Base-by-base conservation (phyloP, 2,329 filamentous ascomycete species). In the Fusarium zealandicum region DNA sequence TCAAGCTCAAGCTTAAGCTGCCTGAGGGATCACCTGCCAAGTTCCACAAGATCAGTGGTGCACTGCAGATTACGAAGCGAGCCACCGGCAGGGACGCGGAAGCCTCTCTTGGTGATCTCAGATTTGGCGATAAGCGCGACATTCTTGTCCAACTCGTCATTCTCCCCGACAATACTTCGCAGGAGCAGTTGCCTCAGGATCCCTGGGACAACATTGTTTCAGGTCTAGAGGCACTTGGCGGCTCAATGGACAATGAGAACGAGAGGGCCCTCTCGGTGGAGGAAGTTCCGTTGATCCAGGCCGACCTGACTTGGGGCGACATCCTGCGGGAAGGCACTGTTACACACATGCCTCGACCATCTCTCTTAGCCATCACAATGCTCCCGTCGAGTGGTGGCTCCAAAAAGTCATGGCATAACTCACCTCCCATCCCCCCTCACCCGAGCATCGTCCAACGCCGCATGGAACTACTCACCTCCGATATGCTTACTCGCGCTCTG, bases 161-260 rank as follows among this genome's bases (percentile, higher is more conserved):
- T 63, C 81, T 91, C 28, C 92, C 95, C 0, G 95, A 99, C 71
- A 95, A 85, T 58, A 82, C 89, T 1, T 85, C 84, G 0, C 90
- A 92, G 56, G 95, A 99, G 59, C 87, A 91, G 66, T 80, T 96
- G 33, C 93, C 93, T 6, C 90, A 96, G 69, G 95, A 99, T 70
- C 88, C 93, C 0, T 99, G 95, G 95, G 95, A 98, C 75, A 95
- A 91, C 42, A 93, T 99, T 55, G 92, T 99, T 16, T 98, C 95
- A 5, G 93, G 93, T 0, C 78, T 99, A 10, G 95, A 99, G 75
- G 95, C 93, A 4, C 83, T 99, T 3, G 92, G 95, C 17, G 95
- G 93, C 2, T 86, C 92, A 0, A 80, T 92, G 41, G 95, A 98
- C 62, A 87, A 88, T 53, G 93, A 98, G 57, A 92, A 95, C 35